phyloP scores from a whole-genome alignment of 1,284 basidiomycete species.

The Gymnopus androsaceus region DNA sequence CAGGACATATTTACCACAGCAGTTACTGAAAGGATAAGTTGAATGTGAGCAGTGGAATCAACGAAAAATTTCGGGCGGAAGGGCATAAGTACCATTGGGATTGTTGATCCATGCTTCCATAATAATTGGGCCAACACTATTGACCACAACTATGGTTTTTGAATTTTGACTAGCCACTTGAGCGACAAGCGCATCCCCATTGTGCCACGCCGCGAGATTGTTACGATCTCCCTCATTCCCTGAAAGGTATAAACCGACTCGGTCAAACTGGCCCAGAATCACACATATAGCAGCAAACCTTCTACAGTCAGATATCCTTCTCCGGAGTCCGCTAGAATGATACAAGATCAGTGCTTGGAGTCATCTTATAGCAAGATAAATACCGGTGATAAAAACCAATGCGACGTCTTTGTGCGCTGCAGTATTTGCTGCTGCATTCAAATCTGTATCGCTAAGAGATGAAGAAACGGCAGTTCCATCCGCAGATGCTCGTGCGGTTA shows the following conservation, averaged over 20 bases:
- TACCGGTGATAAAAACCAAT: constrained; percentile 61
- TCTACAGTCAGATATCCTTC: constrained; percentile 65
- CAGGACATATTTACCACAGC: constrained; percentile 41
- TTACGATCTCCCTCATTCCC: constrained; percentile 68
- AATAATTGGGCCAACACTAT: constrained; percentile 70
- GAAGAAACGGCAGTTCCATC: constrained; percentile 44
- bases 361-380: constrained; percentile 5
- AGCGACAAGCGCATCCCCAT: constrained; percentile 62
- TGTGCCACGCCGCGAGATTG: constrained; percentile 68
- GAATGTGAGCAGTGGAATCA: background rate
- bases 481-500: constrained; percentile 40
- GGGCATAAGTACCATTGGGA: constrained; percentile 53
- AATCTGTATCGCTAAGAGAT: constrained; percentile 56
- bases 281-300: constrained; percentile 24
- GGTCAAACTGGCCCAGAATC: background rate
- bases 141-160: constrained; percentile 76
- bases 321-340: constrained; percentile 43
- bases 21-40: constrained; percentile 39
- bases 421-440: constrained; percentile 40
- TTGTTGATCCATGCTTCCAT: constrained; percentile 71
- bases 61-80: background rate
- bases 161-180: constrained; percentile 53
- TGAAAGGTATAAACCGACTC: constrained; percentile 15
- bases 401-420: constrained; percentile 52
- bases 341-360: constrained; percentile 32